phyloP scores from a whole-genome alignment of 306 rosid species.

The Castanea crenata region DNA sequence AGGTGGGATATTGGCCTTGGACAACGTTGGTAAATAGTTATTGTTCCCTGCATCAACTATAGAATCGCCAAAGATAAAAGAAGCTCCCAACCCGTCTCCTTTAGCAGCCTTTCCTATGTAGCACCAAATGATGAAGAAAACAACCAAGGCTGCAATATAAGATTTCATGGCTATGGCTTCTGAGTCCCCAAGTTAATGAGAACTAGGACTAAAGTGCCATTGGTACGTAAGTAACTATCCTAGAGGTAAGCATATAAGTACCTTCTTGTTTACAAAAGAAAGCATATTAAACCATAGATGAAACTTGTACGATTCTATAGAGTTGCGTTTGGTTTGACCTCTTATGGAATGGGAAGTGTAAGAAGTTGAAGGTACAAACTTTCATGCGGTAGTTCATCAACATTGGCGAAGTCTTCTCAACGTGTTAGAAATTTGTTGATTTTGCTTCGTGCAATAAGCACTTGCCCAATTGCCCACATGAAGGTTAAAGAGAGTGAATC shows the following conservation, averaged over 20 bases:
- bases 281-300: neutral
- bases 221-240: neutral
- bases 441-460: conserved; percentile 24
- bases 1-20: conserved; percentile 76
- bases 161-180: conserved; percentile 26
- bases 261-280: conserved; percentile 1
- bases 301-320: conserved; percentile 48
- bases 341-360: neutral
- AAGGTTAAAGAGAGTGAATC: neutral
- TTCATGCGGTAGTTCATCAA: conserved; percentile 69
- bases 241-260: conserved; percentile 27
- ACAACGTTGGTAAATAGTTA: conserved; percentile 68
- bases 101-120: conserved; percentile 36
- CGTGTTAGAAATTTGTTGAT: conserved; percentile 26
- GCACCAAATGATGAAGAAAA: conserved; percentile 24
- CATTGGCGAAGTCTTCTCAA: conserved; percentile 31
- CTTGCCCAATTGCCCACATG: neutral
- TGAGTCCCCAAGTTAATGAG: neutral
- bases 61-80: conserved; percentile 92
- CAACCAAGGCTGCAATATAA: conserved; percentile 22
- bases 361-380: conserved; percentile 7
- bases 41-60: conserved; percentile 94
- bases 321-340: conserved; percentile 69
- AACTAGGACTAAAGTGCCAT: conserved; percentile 29
- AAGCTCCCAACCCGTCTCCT: conserved; percentile 83